These are phyloP conservation scores for Stachybotrys echinatus DNA, from an alignment of 2,329 filamentous ascomycete genomes.

Conservation along the genomic window DNA sequence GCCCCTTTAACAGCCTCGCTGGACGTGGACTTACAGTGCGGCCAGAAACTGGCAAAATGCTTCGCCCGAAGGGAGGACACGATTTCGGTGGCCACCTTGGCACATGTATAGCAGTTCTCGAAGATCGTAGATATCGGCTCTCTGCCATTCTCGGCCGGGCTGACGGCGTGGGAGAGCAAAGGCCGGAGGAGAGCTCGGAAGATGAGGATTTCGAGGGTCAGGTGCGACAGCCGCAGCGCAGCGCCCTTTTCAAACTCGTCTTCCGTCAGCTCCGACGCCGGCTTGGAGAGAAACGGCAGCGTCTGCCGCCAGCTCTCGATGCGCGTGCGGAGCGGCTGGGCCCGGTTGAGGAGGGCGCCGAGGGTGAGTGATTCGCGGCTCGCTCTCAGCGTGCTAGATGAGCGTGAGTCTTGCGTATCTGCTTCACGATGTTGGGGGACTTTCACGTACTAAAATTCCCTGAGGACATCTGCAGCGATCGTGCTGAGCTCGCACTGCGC, in stretches of 20 bases:
- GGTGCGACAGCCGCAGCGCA: conserved; percentile 14
- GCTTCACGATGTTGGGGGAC: too few relatives aligned
- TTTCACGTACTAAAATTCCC: conserved; percentile 18
- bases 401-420: background rate
- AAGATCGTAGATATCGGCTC: conserved; percentile 18
- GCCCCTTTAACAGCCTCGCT: background rate
- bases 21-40: conserved; percentile 9
- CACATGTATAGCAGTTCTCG: conserved; percentile 9
- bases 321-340: conserved; percentile 15
- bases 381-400: background rate
- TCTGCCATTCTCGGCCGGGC: conserved; percentile 3
- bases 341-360: conserved; percentile 10
- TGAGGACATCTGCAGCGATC: conserved; percentile 15
- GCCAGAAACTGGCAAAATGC: conserved; percentile 19
- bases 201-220: conserved; percentile 17
- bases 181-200: conserved; percentile 17
- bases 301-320: conserved; percentile 19
- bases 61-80: conserved; percentile 12
- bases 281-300: conserved; percentile 14
- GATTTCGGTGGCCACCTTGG: conserved; percentile 14
- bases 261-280: conserved; percentile 11
- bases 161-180: conserved; percentile 7
- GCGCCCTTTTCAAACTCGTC: conserved; percentile 15
- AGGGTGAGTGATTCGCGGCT: background rate
- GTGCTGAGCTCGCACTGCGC: conserved; percentile 12